phyloP scores from a whole-genome alignment of 1,284 basidiomycete genomes.

The Athelia sp. region DNA sequence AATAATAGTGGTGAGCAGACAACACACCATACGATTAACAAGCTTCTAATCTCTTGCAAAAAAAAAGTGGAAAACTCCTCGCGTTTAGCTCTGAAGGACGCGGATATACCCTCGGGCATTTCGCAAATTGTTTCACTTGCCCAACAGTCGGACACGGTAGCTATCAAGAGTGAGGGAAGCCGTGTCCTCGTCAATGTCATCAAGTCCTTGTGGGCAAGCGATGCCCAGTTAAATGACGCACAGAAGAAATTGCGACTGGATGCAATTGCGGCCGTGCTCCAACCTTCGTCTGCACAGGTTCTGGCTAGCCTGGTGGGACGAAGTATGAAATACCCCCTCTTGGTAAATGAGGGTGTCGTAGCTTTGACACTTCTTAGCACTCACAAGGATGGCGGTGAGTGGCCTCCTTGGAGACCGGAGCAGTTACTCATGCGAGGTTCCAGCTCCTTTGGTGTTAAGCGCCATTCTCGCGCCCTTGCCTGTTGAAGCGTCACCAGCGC shows the following conservation, averaged over 20 bases:
- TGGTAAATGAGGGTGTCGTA: constrained; percentile 88
- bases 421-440: constrained; percentile 11
- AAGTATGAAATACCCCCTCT: constrained; percentile 76
- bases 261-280: constrained; percentile 52
- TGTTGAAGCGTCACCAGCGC: constrained; percentile 31
- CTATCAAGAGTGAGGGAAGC: constrained; percentile 85
- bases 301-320: constrained; percentile 72
- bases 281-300: constrained; percentile 48
- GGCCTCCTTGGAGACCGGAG: constrained; percentile 1
- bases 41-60: too few relatives aligned
- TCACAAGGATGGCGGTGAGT: constrained; percentile 59
- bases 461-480: constrained; percentile 48
- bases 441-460: constrained; percentile 59
- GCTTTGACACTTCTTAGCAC: constrained; percentile 76
- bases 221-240: constrained; percentile 28
- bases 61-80: constrained; percentile 52
- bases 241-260: constrained; percentile 41
- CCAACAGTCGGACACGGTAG: constrained; percentile 74
- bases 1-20: constrained; percentile 59
- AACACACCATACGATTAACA: too few relatives aligned
- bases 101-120: constrained; percentile 41
- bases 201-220: constrained; percentile 61
- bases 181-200: constrained; percentile 84
- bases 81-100: constrained; percentile 9
- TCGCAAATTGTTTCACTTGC: constrained; percentile 72